Percentiles rank a stretch among this genome's conserved stretches.
Conservation (phyloP, 768 basidiomycete genomes). For the Boletus tomentosulus region DNA sequence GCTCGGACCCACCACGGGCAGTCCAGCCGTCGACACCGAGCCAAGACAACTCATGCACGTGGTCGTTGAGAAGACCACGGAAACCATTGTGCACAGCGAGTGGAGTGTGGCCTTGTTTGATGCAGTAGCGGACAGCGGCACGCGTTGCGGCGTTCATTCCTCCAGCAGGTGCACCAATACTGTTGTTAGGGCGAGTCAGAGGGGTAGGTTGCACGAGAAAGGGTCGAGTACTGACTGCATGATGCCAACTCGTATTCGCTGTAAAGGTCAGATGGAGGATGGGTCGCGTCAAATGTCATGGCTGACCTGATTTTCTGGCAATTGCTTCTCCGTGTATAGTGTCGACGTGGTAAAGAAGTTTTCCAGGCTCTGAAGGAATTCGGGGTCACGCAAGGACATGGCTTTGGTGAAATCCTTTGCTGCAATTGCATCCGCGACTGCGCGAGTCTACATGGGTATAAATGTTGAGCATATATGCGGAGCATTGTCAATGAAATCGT, state of each 20-base stretch:
- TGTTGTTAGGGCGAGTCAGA: constrained; percentile 27
- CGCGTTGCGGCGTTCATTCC: constrained; percentile 99
- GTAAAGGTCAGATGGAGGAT: constrained; percentile 10
- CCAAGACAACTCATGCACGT: constrained; percentile 85
- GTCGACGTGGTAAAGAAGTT: constrained; percentile 79
- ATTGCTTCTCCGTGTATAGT: constrained; percentile 47
- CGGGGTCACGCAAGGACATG: constrained; percentile 84
- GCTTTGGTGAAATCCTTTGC: constrained; percentile 83
- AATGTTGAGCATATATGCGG: constrained; percentile 4
- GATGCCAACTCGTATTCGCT: constrained; percentile 78
- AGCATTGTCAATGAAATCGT: background rate
- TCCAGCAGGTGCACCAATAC: constrained; percentile 95
- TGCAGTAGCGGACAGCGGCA: constrained; percentile 89
- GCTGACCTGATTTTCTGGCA: constrained; percentile 49
- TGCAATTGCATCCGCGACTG: constrained; percentile 77
- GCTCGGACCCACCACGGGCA: constrained; percentile 92
- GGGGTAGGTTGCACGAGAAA: background rate
- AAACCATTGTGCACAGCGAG: constrained; percentile 95
- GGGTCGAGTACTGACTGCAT: constrained; percentile 62
- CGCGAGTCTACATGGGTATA: constrained; percentile 60
- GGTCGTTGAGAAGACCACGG: constrained; percentile 88
- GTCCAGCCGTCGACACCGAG: constrained; percentile 97
- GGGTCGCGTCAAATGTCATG: background rate
- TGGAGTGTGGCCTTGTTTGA: constrained; percentile 89
- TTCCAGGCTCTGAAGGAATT: constrained; percentile 81